A percentile compares a stretch with the other conserved stretches of the same genome.
Evolutionary conservation across 164 flowering plant species (phyloP).

Genomic region (Sextonia rubra): DNA sequence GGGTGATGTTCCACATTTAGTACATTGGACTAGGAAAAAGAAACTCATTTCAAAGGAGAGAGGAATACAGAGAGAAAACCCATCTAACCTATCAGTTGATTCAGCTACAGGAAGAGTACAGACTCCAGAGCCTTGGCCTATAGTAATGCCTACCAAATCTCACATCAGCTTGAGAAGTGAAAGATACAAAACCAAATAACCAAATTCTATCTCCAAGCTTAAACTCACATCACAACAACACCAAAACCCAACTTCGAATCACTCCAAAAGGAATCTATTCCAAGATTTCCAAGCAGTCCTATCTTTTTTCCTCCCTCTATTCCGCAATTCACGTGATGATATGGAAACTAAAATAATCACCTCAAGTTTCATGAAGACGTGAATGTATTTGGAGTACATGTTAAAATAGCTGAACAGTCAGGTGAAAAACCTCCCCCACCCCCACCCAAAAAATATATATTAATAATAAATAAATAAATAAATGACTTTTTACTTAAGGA

Average conservation of each 20-base stretch:
- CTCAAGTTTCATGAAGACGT: background rate
- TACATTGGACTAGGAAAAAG: constrained; percentile 7
- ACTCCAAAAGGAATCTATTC: background rate
- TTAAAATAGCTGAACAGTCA: too few species aligned
- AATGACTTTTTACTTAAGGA: too few species aligned
- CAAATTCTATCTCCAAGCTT: background rate
- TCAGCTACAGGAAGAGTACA: background rate
- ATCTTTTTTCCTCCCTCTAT: background rate
- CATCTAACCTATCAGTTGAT: background rate
- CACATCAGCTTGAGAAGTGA: background rate
- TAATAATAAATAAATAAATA: too few species aligned
- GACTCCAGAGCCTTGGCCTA: too few species aligned
- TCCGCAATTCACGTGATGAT: background rate
- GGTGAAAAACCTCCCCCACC: too few species aligned
- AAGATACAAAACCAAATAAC: background rate
- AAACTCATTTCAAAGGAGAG: background rate
- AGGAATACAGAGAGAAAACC: background rate
- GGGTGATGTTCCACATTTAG: background rate
- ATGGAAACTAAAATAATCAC: background rate
- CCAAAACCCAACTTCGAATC: background rate
- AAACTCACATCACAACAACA: background rate
- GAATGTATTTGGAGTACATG: background rate
- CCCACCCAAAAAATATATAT: too few species aligned
- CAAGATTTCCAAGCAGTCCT: background rate
- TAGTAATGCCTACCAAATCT: background rate